Evolutionary conservation across 345 rosid species (phyloP).

Genomic region (Euphorbia lathyris): DNA sequence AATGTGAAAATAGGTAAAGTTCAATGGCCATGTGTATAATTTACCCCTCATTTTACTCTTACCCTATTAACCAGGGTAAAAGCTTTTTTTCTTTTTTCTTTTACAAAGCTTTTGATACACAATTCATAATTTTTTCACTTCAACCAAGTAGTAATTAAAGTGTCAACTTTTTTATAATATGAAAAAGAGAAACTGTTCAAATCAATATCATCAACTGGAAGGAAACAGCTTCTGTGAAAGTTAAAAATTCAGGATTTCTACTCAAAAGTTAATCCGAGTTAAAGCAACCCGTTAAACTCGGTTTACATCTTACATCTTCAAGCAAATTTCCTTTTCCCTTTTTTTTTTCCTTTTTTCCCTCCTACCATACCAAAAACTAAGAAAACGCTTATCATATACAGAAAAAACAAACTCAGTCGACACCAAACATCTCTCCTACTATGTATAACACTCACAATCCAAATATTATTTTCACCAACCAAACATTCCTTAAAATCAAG

Average conservation of each 20-base stretch:
- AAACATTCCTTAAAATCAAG: conserved; percentile 19
- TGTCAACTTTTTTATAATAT: no score
- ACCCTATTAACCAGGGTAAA: no score
- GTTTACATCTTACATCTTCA: neutral
- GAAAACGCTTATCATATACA: neutral
- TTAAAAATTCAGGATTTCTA: neutral
- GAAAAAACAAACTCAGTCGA: neutral
- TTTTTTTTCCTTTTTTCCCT: neutral
- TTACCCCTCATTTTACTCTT: no score
- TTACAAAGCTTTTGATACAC: no score
- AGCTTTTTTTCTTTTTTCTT: no score
- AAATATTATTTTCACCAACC: neutral
- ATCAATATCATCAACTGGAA: no score
- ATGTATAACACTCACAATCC: neutral
- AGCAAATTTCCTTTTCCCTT: neutral
- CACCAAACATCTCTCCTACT: neutral
- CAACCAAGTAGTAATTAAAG: no score
- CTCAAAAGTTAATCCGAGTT: conserved; percentile 20
- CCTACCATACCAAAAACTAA: neutral
- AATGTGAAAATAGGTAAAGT: no score
- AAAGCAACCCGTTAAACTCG: conserved; percentile 18
- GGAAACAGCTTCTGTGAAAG: neutral
- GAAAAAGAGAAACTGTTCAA: no score
- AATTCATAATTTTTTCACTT: no score
- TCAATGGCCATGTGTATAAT: no score